Base-by-base conservation (phyloP, 1,284 basidiomycete genomes). In the Uromyces viciae-fabae region DNA sequence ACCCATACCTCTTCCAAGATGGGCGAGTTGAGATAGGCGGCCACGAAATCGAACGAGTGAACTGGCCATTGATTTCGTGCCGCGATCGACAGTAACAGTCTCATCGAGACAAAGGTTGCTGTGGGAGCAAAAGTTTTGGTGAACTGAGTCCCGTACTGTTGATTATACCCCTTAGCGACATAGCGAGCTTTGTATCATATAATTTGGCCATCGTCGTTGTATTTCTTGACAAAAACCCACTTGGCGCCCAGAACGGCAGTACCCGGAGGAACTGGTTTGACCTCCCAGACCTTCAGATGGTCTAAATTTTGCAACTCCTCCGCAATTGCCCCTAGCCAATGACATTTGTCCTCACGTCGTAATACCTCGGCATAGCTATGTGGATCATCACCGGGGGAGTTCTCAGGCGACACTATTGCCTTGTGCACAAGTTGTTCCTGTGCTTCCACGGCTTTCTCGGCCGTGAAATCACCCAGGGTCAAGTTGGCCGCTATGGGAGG, bases 51-150 rank as follows among this genome's bases (percentile, higher is more conserved):
- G 22, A 69, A 69, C 3, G 19, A 22, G 8, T 69, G 15, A 2
- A 69, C 5, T 3, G n/a, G n/a, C n/a, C n/a, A n/a, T n/a, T n/a
- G n/a, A n/a, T 28, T 38, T 17, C 15, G 8, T 0, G 64, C 43
- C 1, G 64, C 75, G 7, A 78, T 49, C 43, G 75, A 56, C 31
- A 78, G 31, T 5, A 69, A n/a, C 4, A 78, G n/a, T 0, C 66
- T 19, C 49, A 78, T 31, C 3, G 66, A 78, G 17, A 60, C n/a
- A 17, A 78, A 68, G 3, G 33, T 52, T 3, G 76, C 66, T 1
- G 76, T 78, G 3, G 76, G 76, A 2, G 76, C 62, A 68, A 78
- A 78, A 1, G 71, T 74, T 33, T 28, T 56, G 31, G 36, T 14
- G 43, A 43, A 74, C 7, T 58, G 22, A 9, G 38, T 36, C 3